Evolutionary conservation across 192 early-diverging fungal genomes (phyloP).

Genomic region (Coemansia sp.): DNA sequence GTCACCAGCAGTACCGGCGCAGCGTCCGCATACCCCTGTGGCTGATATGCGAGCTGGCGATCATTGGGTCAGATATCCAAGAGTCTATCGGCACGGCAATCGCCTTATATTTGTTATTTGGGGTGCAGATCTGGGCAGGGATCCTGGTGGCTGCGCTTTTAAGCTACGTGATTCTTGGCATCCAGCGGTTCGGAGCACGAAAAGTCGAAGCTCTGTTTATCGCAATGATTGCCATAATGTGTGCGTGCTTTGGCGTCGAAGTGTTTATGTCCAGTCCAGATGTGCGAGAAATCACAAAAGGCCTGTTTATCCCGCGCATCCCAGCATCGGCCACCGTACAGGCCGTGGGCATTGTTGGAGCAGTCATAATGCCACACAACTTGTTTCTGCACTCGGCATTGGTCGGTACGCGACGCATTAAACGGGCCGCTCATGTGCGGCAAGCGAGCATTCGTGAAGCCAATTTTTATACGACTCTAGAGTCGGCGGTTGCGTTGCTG

Average conservation of each 20-base stretch:
- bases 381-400: slow-evolving; percentile 83
- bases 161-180: slow-evolving; percentile 72
- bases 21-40: slow-evolving; percentile 53
- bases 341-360: slow-evolving; percentile 67
- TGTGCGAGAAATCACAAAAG: slow-evolving; percentile 50
- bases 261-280: slow-evolving; percentile 58
- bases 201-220: slow-evolving; percentile 76
- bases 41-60: slow-evolving; percentile 64
- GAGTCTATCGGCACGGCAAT: slow-evolving; percentile 91
- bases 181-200: slow-evolving; percentile 63
- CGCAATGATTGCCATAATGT: slow-evolving; percentile 69
- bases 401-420: slow-evolving; percentile 61
- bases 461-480: slow-evolving; percentile 68
- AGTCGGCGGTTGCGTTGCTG: slow-evolving; percentile 61
- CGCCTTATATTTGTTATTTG: slow-evolving; percentile 75
- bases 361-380: slow-evolving; percentile 88
- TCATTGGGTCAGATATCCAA: slow-evolving; percentile 72
- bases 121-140: slow-evolving; percentile 66
- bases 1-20: slow-evolving; percentile 44
- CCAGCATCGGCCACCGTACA: slow-evolving; percentile 60
- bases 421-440: slow-evolving; percentile 35
- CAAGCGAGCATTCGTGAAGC: slow-evolving; percentile 62
- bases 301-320: slow-evolving; percentile 59
- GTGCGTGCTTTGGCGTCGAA: slow-evolving; percentile 74
- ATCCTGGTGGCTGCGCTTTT: slow-evolving; percentile 75